Conservation (phyloP, 805 yeast species). For the Candida glaebosa region DNA sequence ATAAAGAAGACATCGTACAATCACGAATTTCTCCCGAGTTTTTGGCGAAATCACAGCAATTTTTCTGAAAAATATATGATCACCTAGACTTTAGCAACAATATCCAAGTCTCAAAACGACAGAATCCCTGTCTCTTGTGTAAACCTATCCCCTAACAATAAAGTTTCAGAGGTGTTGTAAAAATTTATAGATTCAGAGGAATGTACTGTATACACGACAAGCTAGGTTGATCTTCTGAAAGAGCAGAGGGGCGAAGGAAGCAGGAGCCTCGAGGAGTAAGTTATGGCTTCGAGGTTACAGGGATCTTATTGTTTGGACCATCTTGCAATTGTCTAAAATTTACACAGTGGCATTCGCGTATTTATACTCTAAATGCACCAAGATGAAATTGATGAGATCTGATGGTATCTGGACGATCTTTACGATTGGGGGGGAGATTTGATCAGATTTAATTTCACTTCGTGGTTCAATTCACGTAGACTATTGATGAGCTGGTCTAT, state of each 20-base stretch:
- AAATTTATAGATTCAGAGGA: background rate
- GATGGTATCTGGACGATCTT: too few species aligned
- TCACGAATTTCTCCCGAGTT: background rate
- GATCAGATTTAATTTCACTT: conserved; percentile 1
- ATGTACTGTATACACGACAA: background rate
- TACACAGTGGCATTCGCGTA: background rate
- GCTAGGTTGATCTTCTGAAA: background rate
- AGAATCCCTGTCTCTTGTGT: background rate
- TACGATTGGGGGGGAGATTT: too few species aligned
- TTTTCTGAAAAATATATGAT: background rate
- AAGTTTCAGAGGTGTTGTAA: background rate
- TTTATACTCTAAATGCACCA: background rate
- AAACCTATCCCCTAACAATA: background rate
- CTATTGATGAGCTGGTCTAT: conserved; percentile 37
- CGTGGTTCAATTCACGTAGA: conserved; percentile 27
- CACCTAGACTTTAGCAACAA: background rate
- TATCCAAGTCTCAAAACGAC: background rate
- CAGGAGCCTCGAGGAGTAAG: too few species aligned
- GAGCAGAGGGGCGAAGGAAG: background rate
- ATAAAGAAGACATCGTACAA: conserved; percentile 29
- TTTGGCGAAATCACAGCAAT: background rate
- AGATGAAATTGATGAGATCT: background rate
- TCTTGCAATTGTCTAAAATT: background rate
- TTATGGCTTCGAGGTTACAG: background rate
- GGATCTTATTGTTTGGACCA: background rate